A percentile compares a stretch with the other conserved stretches of the same genome.
These are phyloP conservation scores for Colletotrichum spaethianum DNA, from an alignment of 2,329 filamentous ascomycete species.

Conservation along the genomic window DNA sequence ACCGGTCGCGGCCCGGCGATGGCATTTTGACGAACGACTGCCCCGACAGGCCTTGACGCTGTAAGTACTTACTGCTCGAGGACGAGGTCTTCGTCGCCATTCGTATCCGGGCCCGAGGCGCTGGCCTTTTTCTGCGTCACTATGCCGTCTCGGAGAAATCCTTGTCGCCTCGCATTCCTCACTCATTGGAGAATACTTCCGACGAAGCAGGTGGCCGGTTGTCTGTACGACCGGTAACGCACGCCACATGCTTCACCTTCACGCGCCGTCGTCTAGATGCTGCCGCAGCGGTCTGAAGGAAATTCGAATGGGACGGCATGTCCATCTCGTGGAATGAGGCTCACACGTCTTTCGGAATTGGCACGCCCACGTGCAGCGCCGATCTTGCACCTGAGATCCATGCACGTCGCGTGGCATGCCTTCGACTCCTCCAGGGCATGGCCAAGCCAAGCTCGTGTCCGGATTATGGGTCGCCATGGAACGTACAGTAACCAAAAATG, in stretches of 20 bases:
- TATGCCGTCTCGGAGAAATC: constrained; percentile 1
- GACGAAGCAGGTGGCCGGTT: constrained; percentile 23
- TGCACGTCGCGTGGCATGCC: constrained; percentile 21
- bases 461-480: constrained; percentile 1
- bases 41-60: background rate
- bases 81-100: background rate
- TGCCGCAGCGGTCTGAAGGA: background rate
- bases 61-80: background rate
- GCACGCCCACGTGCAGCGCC: background rate
- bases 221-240: constrained; percentile 9
- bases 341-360: constrained; percentile 2
- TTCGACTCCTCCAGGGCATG: constrained; percentile 5
- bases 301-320: background rate
- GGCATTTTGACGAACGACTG: too few relatives aligned
- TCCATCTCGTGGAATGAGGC: constrained; percentile 11
- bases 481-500: constrained; percentile 1
- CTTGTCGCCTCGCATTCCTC: constrained; percentile 1
- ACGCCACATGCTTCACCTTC: constrained; percentile 26
- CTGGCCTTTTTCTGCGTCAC: constrained; percentile 1
- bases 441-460: constrained; percentile 4
- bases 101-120: background rate
- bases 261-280: background rate
- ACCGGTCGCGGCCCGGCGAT: background rate
- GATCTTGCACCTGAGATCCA: constrained; percentile 7
- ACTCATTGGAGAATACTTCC: constrained; percentile 13